Percentiles rank a stretch among this genome's conserved stretches.
Evolutionary conservation across 164 flowering plant species (phyloP).

Genomic region (Kalanchoe fedtschenkoi): DNA sequence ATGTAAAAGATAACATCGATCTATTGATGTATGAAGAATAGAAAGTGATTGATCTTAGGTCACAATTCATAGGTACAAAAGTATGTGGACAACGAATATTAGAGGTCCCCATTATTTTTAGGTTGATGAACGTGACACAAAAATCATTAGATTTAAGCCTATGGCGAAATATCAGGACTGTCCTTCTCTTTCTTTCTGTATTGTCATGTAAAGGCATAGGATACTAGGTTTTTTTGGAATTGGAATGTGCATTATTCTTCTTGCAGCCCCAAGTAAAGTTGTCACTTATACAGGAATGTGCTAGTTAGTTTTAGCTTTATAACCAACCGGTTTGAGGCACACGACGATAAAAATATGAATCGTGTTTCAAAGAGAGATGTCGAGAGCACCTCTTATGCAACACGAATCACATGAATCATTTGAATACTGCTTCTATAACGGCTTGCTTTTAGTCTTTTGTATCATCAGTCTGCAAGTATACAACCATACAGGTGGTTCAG

Average conservation of each 20-base stretch:
- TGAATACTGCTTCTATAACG: too few relatives aligned
- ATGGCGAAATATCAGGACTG: not conserved
- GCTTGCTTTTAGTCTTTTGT: too few relatives aligned
- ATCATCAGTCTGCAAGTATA: too few relatives aligned
- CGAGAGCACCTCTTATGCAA: too few relatives aligned
- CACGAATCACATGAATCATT: too few relatives aligned
- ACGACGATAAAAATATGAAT: too few relatives aligned
- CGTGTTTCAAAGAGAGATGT: too few relatives aligned
- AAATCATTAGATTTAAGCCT: not conserved
- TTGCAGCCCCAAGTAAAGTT: not conserved
- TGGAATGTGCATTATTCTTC: not conserved
- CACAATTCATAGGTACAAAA: constrained; percentile 3
- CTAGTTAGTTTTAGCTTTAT: too few relatives aligned
- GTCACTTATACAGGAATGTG: not conserved
- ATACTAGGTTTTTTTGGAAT: not conserved
- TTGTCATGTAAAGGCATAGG: constrained; percentile 1
- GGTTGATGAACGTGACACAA: constrained; percentile 3
- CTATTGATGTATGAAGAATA: not conserved
- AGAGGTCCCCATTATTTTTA: constrained; percentile 3
- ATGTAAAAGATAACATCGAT: constrained; percentile 1
- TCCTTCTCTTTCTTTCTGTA: not conserved
- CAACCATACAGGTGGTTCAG: too few relatives aligned
- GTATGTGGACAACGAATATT: constrained; percentile 1
- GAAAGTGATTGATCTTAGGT: constrained; percentile 1
- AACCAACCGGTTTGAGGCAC: too few relatives aligned